phyloP scores from a whole-genome alignment of 352 stramenopile genomes.

The Pythium phragmiticola region DNA sequence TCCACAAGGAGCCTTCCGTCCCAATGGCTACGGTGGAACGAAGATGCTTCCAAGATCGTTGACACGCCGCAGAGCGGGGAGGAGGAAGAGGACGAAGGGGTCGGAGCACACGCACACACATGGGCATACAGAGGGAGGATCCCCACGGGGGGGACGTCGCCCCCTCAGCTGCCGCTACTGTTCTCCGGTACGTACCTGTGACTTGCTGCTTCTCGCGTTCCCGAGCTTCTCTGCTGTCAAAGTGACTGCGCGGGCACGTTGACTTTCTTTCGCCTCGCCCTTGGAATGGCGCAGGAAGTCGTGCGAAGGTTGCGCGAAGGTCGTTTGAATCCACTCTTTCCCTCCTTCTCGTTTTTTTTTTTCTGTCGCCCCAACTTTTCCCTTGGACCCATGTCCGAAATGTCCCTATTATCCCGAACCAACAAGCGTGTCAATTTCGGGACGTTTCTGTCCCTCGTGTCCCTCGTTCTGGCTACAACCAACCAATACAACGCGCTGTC shows the following conservation, averaged over 20 bases:
- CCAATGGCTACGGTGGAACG: background rate
- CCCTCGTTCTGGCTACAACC: conserved; percentile 21
- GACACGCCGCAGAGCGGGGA: background rate
- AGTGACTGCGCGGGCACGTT: conserved; percentile 20
- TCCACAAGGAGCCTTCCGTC: background rate
- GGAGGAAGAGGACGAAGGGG: background rate
- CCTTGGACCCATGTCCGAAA: conserved; percentile 2
- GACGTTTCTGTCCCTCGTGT: conserved; percentile 21
- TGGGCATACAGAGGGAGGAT: background rate
- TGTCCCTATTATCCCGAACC: conserved; percentile 1
- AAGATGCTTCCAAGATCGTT: background rate
- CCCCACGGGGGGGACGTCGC: too few species aligned
- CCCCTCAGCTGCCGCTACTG: background rate
- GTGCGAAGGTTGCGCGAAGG: conserved; percentile 28
- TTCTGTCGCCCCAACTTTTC: background rate
- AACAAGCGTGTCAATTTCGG: conserved; percentile 13
- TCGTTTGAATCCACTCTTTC: conserved; percentile 6
- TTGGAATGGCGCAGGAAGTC: background rate
- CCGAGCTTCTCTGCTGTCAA: conserved; percentile 14
- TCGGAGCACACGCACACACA: background rate
- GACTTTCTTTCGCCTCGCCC: conserved; percentile 25
- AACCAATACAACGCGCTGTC: conserved; percentile 23
- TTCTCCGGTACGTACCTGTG: background rate
- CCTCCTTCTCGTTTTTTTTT: conserved; percentile 8
- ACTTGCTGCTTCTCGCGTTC: background rate